Conservation (phyloP, 2,329 filamentous ascomycete species). For the Davidsoniella virescens region DNA sequence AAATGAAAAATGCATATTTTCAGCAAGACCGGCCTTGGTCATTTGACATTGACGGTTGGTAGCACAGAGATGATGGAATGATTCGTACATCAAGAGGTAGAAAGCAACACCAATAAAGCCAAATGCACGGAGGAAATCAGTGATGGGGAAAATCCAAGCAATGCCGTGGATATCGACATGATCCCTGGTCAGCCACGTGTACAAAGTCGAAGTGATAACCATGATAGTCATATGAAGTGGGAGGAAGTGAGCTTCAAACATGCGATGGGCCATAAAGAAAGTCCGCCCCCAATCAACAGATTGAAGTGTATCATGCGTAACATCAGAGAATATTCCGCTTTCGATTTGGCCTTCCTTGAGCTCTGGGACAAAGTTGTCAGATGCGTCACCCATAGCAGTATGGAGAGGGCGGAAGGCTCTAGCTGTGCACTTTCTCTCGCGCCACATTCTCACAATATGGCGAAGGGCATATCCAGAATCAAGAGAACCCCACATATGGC, state of each 20-base stretch:
- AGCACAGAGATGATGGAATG: constrained; percentile 47
- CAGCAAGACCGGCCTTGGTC: constrained; percentile 44
- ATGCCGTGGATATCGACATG: constrained; percentile 36
- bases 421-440: constrained; percentile 38
- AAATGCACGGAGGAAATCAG: constrained; percentile 40
- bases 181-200: constrained; percentile 36
- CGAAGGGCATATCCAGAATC: constrained; percentile 51
- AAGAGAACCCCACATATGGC: constrained; percentile 62
- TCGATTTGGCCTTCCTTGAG: constrained; percentile 29
- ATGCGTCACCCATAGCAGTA: constrained; percentile 24
- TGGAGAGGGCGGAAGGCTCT: constrained; percentile 40
- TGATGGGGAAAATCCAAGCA: constrained; percentile 42
- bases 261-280: constrained; percentile 43
- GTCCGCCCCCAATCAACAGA: constrained; percentile 39
- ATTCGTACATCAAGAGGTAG: constrained; percentile 51
- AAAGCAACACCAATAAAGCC: constrained; percentile 47
- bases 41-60: constrained; percentile 48
- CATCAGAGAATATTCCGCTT: constrained; percentile 38
- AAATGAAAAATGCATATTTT: constrained; percentile 49
- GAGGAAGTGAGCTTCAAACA: constrained; percentile 62
- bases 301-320: constrained; percentile 33
- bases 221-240: constrained; percentile 51
- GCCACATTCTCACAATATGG: constrained; percentile 40
- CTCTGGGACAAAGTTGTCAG: constrained; percentile 33
- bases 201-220: constrained; percentile 45